Evolutionary conservation across 805 yeast species (phyloP).

Genomic region (Metschnikowia lachancei): DNA sequence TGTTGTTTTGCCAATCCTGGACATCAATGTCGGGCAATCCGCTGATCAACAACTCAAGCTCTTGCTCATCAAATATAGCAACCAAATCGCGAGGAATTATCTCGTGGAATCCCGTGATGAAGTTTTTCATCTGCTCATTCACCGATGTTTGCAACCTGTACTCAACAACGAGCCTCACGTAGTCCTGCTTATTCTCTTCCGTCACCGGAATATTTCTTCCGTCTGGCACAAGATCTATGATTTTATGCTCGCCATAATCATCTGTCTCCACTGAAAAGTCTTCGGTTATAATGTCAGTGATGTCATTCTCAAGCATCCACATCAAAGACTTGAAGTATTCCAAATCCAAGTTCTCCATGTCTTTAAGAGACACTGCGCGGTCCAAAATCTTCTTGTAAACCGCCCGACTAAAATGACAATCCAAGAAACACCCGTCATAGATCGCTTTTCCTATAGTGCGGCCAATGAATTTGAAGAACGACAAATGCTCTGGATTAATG

Average conservation of each 20-base stretch:
- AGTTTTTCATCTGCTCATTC: slow-evolving; percentile 80
- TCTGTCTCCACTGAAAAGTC: slow-evolving; percentile 91
- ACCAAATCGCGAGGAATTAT: slow-evolving; percentile 81
- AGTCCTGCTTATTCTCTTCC: slow-evolving; percentile 86
- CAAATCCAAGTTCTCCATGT: slow-evolving; percentile 89
- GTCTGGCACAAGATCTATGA: slow-evolving; percentile 75
- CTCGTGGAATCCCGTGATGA: slow-evolving; percentile 84
- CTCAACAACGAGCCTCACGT: slow-evolving; percentile 81
- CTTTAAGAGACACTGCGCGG: slow-evolving; percentile 77
- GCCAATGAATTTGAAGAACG: slow-evolving; percentile 93
- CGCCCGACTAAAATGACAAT: slow-evolving; percentile 93
- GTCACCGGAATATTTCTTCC: slow-evolving; percentile 86
- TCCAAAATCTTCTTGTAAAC: slow-evolving; percentile 87
- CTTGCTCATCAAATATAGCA: slow-evolving; percentile 91
- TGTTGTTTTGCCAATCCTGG: slow-evolving; percentile 90
- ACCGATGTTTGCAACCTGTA: slow-evolving; percentile 82
- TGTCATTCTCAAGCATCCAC: slow-evolving; percentile 97
- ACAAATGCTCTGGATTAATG: slow-evolving; percentile 88
- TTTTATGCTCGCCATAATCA: slow-evolving; percentile 86
- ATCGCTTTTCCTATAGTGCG: slow-evolving; percentile 93
- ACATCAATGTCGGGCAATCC: slow-evolving; percentile 97
- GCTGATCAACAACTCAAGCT: slow-evolving; percentile 83
- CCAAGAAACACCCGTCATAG: slow-evolving; percentile 78
- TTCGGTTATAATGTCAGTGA: slow-evolving; percentile 91
- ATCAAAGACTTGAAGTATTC: slow-evolving; percentile 88